Evolutionary conservation across 116 monocot genomes (phyloP).

Genomic region (Trichopus zeylanicus): DNA sequence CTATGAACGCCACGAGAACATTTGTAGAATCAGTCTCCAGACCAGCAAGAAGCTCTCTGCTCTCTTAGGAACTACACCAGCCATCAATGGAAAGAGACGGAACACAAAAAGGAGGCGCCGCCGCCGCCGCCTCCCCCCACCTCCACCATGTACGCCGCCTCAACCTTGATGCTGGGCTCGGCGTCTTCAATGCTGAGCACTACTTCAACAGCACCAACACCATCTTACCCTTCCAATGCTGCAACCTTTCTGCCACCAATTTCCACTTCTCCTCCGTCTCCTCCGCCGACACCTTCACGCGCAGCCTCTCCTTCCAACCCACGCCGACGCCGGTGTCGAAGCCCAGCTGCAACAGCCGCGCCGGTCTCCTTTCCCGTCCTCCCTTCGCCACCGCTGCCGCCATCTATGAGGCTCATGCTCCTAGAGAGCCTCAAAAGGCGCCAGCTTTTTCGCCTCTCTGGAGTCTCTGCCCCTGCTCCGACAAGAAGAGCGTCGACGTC

Average conservation of each 20-base stretch:
- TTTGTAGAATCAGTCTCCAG: no score
- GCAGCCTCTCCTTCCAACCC: background rate
- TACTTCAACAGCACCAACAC: background rate
- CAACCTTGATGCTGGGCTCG: no score
- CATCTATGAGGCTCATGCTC: background rate
- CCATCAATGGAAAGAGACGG: no score
- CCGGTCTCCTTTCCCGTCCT: slow-evolving; percentile 3
- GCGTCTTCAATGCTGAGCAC: no score
- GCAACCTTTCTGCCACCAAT: background rate
- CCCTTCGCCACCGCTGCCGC: background rate
- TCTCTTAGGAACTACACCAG: no score
- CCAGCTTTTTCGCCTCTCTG: background rate
- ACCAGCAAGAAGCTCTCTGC: no score
- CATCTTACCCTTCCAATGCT: background rate
- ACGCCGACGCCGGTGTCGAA: slow-evolving; percentile 1
- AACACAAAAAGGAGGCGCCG: no score
- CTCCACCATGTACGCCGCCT: no score
- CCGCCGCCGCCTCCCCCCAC: no score
- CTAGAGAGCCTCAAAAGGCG: background rate
- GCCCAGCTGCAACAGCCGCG: slow-evolving; percentile 1
- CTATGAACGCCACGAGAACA: no score
- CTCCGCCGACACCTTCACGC: background rate
- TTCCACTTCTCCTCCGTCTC: slow-evolving; percentile 1
- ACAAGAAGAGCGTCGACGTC: slow-evolving; percentile 37
- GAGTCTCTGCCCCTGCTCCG: slow-evolving; percentile 36